Evolutionary conservation across 768 basidiomycete genomes (phyloP).

Genomic region (Sutorius australiensis): DNA sequence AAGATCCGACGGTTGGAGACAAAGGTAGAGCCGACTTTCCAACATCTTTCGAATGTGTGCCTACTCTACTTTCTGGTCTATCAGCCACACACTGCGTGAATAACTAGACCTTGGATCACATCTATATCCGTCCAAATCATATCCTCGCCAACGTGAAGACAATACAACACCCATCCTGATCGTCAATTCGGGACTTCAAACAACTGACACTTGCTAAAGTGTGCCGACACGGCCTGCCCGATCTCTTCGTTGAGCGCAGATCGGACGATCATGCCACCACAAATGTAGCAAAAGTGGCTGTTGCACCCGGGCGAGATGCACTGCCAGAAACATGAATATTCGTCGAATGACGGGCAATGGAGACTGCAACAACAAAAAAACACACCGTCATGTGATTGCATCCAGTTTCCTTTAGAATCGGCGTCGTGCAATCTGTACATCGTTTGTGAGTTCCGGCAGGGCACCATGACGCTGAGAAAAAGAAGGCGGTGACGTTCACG

Average conservation of each 20-base stretch:
- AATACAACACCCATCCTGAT: not conserved
- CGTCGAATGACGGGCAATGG: not conserved
- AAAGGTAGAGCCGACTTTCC: too few species aligned
- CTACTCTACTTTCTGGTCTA: too few species aligned
- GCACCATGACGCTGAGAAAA: not conserved
- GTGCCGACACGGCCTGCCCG: conserved; percentile 24
- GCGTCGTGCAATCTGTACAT: conserved; percentile 40
- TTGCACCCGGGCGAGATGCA: conserved; percentile 58
- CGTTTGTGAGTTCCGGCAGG: not conserved
- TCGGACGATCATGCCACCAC: conserved; percentile 45
- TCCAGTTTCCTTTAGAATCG: conserved; percentile 48
- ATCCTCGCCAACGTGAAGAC: not conserved
- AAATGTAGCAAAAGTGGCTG: conserved; percentile 54
- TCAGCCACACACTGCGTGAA: too few species aligned
- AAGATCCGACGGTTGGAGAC: too few species aligned
- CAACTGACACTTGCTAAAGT: conserved; percentile 34
- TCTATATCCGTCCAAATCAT: not conserved
- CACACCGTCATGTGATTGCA: conserved; percentile 58
- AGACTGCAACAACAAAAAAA: not conserved
- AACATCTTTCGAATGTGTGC: too few species aligned
- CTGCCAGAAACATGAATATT: conserved; percentile 25
- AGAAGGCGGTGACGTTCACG: conserved; percentile 1
- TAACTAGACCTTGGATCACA: too few species aligned
- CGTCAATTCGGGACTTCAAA: conserved; percentile 33
- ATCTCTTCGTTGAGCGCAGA: conserved; percentile 36